Evolutionary conservation across 2,329 filamentous ascomycete species (phyloP), one percentile per base, ranked within the genome.

Genomic region (Emericellopsis atlantica): DNA sequence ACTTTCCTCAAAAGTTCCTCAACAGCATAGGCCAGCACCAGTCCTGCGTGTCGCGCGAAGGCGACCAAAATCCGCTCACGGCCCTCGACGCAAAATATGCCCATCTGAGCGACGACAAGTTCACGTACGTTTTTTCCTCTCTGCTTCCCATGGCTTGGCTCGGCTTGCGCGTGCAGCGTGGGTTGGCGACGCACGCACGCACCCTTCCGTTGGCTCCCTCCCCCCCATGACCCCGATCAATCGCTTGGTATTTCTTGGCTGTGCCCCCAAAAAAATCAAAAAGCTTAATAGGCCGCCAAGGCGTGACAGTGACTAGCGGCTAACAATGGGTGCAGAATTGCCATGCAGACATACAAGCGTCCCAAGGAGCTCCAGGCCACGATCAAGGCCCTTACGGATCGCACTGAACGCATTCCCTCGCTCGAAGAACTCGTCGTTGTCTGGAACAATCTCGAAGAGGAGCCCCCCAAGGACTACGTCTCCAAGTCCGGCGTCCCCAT

Each of bases 401-500:
- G 47, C 18, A 43, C 44, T 14, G 6, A 29, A 12, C n/a, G 4
- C n/a, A 48, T 55, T 26, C 49, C 51, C 9, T 55, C 53, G 3
- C 46, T 55, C 18, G 44, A 51, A 32, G 53, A 55, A 26, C 47
- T 55, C 31, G 49, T 54, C 43, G 32, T 55, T 21, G 40, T 55
- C 32, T 55, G 52, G 53, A 54, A 53, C 48, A 46, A 54, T 40
- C 39, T 51, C 34, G 47, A 50, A 8, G 46, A 51, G 36, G 34
- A 40, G 9, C 47, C 51, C 1, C 53, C 53, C 2, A 40, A 22
- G 4, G 40, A 44, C 33, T 53, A 45, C 44, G 44, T 42, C 11
- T 48, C 49, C 6, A 31, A 45, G 23, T 47, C 45, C 31, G 50
- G 50, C 32, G 49, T 55, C 9, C 43, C 37, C 18, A 48, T 55